Evolutionary conservation across 495 filamentous ascomycete genomes (phyloP).

Genomic region (Mytilinidion resinicola): DNA sequence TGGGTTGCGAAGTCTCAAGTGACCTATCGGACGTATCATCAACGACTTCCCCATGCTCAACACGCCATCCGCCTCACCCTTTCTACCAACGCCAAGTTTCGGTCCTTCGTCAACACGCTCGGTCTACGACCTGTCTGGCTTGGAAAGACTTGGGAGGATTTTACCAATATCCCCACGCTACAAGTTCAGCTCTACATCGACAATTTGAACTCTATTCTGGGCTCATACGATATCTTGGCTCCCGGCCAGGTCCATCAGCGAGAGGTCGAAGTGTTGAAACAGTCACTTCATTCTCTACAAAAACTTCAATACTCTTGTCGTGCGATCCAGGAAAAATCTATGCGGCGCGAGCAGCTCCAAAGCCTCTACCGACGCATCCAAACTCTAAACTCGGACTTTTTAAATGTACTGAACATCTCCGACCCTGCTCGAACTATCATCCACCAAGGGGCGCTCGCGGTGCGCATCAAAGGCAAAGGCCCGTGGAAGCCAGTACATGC

Average conservation of each 20-base stretch:
- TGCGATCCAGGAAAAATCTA: background rate
- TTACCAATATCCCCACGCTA: slow-evolving; percentile 3
- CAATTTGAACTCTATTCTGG: background rate
- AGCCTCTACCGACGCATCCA: slow-evolving; percentile 13
- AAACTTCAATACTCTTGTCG: background rate
- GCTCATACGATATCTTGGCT: background rate
- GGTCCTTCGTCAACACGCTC: background rate
- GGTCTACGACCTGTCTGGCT: slow-evolving; percentile 3
- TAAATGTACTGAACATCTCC: slow-evolving; percentile 3
- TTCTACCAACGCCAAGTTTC: slow-evolving; percentile 4
- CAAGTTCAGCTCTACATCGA: slow-evolving; percentile 11
- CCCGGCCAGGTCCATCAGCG: background rate
- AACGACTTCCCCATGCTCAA: slow-evolving; percentile 9
- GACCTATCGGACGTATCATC: slow-evolving; percentile 2
- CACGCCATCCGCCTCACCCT: slow-evolving; percentile 7
- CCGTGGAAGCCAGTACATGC: slow-evolving; percentile 8
- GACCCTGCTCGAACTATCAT: slow-evolving; percentile 1
- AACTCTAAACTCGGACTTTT: background rate
- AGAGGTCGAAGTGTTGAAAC: background rate
- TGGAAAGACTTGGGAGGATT: slow-evolving; percentile 14
- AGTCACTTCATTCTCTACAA: slow-evolving; percentile 1
- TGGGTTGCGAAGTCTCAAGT: slow-evolving; percentile 10
- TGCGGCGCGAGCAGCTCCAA: slow-evolving; percentile 7
- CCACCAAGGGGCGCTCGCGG: slow-evolving; percentile 7
- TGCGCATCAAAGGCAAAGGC: slow-evolving; percentile 8